phyloP scores from a whole-genome alignment of 306 rosid species.

The Castanospermum australe region DNA sequence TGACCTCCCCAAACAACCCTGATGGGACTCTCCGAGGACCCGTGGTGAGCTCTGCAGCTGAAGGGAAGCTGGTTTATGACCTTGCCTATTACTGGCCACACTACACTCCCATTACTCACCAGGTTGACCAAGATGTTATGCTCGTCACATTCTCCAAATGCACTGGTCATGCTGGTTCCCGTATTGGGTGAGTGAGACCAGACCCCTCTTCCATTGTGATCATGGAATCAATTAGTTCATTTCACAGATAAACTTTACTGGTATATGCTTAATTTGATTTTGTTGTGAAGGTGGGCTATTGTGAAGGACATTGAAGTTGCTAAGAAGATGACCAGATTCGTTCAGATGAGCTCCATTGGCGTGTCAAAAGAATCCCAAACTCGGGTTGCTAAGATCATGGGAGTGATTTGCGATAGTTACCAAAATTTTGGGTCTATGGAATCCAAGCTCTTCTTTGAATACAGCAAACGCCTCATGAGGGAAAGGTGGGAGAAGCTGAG shows the following conservation, averaged over 20 bases:
- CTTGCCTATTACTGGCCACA: conserved; percentile 94
- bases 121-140: conserved; percentile 63
- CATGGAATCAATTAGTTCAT: not conserved
- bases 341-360: conserved; percentile 65
- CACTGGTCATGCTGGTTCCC: conserved; percentile 92
- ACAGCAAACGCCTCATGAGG: conserved; percentile 37
- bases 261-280: not conserved
- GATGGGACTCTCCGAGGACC: conserved; percentile 55
- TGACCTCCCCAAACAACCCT: conserved; percentile 79
- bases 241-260: not conserved
- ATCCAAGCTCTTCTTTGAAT: conserved; percentile 54
- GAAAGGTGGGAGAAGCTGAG: conserved; percentile 69
- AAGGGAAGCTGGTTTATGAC: conserved; percentile 60
- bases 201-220: not conserved
- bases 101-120: conserved; percentile 62
- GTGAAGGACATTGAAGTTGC: conserved; percentile 77
- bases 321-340: conserved; percentile 55
- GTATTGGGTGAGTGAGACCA: conserved; percentile 57
- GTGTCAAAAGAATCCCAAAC: conserved; percentile 80
- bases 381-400: conserved; percentile 67
- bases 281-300: conserved; percentile 64
- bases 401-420: conserved; percentile 56
- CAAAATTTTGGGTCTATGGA: conserved; percentile 30
- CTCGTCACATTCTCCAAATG: conserved; percentile 84
- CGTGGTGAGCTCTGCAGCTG: conserved; percentile 30